Base-by-base conservation (phyloP, 805 yeast species). In the Barnettozyma siamensis region DNA sequence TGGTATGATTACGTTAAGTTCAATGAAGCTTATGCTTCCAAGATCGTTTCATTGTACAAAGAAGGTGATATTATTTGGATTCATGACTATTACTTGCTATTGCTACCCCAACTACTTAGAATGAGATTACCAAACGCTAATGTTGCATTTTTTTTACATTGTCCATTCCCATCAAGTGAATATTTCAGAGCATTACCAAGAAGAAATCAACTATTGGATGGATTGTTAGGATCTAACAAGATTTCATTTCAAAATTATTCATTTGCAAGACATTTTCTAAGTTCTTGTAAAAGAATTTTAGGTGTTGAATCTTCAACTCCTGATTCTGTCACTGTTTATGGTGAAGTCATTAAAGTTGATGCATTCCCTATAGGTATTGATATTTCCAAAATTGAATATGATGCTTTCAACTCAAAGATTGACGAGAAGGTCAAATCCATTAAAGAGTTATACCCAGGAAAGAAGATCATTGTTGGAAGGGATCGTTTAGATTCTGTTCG, bases 91-190 rank as follows among this genome's bases (percentile, higher is more conserved):
- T 98, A 93, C 64, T 67, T 91, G 44, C 70, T 93, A 68, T 66
- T 91, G 31, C 85, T 89, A 3, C 97, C 98, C 0, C 74, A 72
- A 41, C 77, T 91, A 88, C 74, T 91, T 6, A 74, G 96, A 47
- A 72, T 80, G 51, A 66, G 73, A 49, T 58, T 88, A 24, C 97
- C 97, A 2, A 60, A 78, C 43, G 97, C 95, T 5, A 79, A 82
- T 49, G 88, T 93, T 48, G 97, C 96, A 0, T 84, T 89, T 54
- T 93, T 89, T 60, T 68, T 93, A 50, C 99, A 93, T 56, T 85
- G 91, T n/a, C 85, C 98, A 3, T 91, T 91, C 67, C 99, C 99
- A 4, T 85, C 95, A 20, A 81, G 88, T 15, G 99, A 93, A 63
- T 88, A 89, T 60, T 88, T 93, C 66, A 74, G 97, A 47, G 85